Evolutionary conservation across 805 yeast species (phyloP), one percentile per base, ranked within the genome.

Genomic region (Kazachstania martiniae): DNA sequence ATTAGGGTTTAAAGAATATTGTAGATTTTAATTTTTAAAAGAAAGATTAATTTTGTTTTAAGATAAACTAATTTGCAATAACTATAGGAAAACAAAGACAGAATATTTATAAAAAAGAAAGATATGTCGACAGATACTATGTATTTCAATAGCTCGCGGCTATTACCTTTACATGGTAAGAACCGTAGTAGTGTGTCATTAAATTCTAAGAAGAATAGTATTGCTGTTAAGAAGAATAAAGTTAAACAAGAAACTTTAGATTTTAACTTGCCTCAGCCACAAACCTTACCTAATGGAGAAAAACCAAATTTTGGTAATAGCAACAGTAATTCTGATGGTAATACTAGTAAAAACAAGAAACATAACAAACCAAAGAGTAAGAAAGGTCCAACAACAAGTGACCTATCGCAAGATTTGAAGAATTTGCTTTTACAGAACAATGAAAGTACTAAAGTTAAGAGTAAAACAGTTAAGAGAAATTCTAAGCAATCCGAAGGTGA

Each of bases 111-210:
- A 15, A 14, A 9, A 28, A 28, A 14, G 14, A 17, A 10, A 13
- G 12, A 19, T 5, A 52, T 53, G 59, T 51, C 58, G 12, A 41
- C 53, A 12, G 58, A 52, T 42, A 51, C 59, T 22, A 51, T 43
- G 53, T 52, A 52, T 33, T 37, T 52, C 36, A 51, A 52, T 32
- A 53, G 53, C 37, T 44, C 58, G 21, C 41, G 55, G 37, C 35
- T 51, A 43, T 29, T 51, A 38, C 42, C 47, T 12, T 32, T 51
- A 8, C 43, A 46, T 14, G 39, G 50, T 21, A 51, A 42, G 33
- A 50, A 50, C 35, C 45, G 38, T 3, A 25, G 22, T 21, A 25
- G 15, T 13, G 7, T 16, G 17, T 16, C 10, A 18, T 14, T 15
- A 17, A 27, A 21, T 28, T 12, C 26, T 18, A 28, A 28, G 28